Evolutionary conservation across 495 filamentous ascomycete genomes (phyloP), one percentile per base, ranked within the genome.

Genomic region (Xylaria flabelliformis): DNA sequence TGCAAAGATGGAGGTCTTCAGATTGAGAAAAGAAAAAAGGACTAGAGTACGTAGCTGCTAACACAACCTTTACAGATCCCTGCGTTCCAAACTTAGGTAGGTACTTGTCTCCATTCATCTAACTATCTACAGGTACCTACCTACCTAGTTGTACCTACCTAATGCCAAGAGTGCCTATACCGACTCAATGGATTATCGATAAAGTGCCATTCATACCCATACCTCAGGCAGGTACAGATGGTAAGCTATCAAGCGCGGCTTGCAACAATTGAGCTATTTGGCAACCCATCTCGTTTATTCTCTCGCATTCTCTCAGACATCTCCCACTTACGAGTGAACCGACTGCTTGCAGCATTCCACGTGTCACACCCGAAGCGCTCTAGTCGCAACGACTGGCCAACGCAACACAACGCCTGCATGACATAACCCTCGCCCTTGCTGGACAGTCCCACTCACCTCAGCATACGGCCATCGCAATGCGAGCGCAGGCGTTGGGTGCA

Each of bases 201-300:
- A 69, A 64, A 26, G 44, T 26, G 12, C 41, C 63, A 32, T 65
- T 19, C 2, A 65, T 51, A 56, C 53, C 26, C 26, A 4, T 56
- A 32, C 53, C 50, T 53, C 50, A 26, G 26, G 63, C 42, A 65
- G 42, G 39, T 59, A 46, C 17, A 41, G 7, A 69, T 8, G 21
- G 39, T 48, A 59, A 70, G 29, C 68, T 56, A 44, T 51, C 69
- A 71, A 48, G 62, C 69, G 69, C 71, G 64, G 66, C 53, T 46
- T 56, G 44, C 66, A 63, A 58, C 41, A 3, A 46, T 26, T 44
- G 21, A 64, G 61, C 12, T 24, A 44, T 24, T 64, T 42, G 39
- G 9, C 24, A 44, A 42, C 61, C 1, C 4, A 7, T 10, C 26
- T 51, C 29, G 56, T 62, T 39, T 58, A 51, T 24, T 53, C 44